Percentiles rank a stretch among this genome's conserved stretches.
Conservation (phyloP, 202 grass and related monocot species). For the Elaeis oleifera region DNA sequence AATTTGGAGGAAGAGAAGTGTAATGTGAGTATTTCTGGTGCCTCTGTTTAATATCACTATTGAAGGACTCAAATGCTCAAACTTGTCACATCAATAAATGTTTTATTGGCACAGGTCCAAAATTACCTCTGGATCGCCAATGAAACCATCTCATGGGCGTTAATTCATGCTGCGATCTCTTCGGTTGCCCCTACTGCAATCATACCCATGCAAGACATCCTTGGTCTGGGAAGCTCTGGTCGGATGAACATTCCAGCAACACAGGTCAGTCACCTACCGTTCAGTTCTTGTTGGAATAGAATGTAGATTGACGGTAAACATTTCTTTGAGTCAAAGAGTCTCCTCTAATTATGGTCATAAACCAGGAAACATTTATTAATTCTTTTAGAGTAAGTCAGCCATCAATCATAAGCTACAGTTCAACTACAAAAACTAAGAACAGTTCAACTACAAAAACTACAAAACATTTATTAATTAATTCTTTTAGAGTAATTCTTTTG, state of each 20-base stretch:
- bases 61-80: too few relatives aligned
- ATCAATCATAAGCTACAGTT: too few relatives aligned
- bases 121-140: constrained; percentile 42
- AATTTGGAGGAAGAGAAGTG: too few relatives aligned
- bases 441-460: too few relatives aligned
- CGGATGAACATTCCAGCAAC: constrained; percentile 92
- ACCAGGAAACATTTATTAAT: neutral
- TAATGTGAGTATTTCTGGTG: too few relatives aligned
- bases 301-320: neutral
- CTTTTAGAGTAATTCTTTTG: too few relatives aligned
- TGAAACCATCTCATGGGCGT: constrained; percentile 51
- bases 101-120: constrained; percentile 42
- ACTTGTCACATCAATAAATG: too few relatives aligned
- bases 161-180: constrained; percentile 52
- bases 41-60: too few relatives aligned
- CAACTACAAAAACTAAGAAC: too few relatives aligned
- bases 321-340: neutral
- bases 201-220: constrained; percentile 78
- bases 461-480: too few relatives aligned
- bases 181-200: constrained; percentile 69
- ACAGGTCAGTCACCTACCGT: constrained; percentile 31
- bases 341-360: constrained; percentile 2
- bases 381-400: too few relatives aligned
- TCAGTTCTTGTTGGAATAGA: neutral
- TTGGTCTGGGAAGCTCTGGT: constrained; percentile 57